Base-by-base conservation (phyloP, 2,329 filamentous ascomycete genomes). In the Exophiala oligosperma region DNA sequence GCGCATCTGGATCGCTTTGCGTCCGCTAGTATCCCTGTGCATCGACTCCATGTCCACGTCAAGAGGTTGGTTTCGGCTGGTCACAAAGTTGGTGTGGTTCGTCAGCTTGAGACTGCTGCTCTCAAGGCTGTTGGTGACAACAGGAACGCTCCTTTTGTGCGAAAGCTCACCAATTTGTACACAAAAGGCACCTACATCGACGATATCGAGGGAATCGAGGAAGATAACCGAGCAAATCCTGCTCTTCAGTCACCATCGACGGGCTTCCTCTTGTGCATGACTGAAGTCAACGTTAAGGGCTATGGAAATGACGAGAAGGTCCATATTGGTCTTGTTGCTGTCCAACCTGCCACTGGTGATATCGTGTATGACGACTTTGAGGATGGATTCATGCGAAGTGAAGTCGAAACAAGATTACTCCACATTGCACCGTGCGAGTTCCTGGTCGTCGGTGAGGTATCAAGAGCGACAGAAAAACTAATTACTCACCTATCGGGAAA, bases 181-280 rank as follows among this genome's bases (percentile, higher is more conserved):
- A 99, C 94, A 7, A 99, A 97, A 73, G 94, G 92, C 44, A 99
- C 94, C 2, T 99, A 97, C 67, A 88, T 99, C 56, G 94, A 97
- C 69, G 94, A 99, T 71, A 83, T 90, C 8, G 93, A 94, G 62
- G 91, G 91, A 26, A 74, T 96, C 4, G 88, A 90, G 52, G 67
- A 76, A 55, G 68, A 78, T 68, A 57, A 38, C 23, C 65, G 77
- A 62, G 79, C 82, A 40, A 79, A 83, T 1, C 81, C 85, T 0
- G 78, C 83, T 1, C 85, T 82, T n/a, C 79, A 80, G 21, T 81
- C 84, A 3, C 78, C 80, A 8, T 80, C 85, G 24, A 89, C 86
- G 1, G 94, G 94, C n/a, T 96, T 97, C 70, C 78, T 99, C 17
- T 84, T 99, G 1, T 97, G 93, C 70, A 85, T 99, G 63, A 96